These are phyloP conservation scores for Wakefieldia striispora DNA, from an alignment of 768 basidiomycete genomes.

Conservation along the genomic window DNA sequence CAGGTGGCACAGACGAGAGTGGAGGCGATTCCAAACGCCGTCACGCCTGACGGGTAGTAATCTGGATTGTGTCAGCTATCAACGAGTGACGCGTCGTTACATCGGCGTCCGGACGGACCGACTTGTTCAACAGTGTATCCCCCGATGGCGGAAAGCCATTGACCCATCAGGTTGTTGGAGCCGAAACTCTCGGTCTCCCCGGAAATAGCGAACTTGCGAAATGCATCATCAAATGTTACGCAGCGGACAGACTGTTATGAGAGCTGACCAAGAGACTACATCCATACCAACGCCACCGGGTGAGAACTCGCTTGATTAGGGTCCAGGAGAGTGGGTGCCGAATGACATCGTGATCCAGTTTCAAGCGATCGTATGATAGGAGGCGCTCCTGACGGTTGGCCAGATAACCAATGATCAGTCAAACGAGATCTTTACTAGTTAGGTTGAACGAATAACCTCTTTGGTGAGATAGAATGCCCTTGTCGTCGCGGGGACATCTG, in stretches of 20 bases:
- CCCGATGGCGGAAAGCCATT: conserved; percentile 62
- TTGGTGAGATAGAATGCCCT: conserved; percentile 60
- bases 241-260: not conserved
- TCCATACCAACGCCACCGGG: conserved; percentile 66
- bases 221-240: not conserved
- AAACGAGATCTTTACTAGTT: not conserved
- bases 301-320: conserved; percentile 46
- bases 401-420: not conserved
- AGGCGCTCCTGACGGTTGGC: conserved; percentile 46
- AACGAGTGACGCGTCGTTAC: not conserved
- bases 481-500: conserved; percentile 65
- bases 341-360: conserved; percentile 38
- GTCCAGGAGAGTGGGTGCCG: conserved; percentile 46
- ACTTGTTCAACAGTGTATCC: conserved; percentile 64
- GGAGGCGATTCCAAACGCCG: conserved; percentile 62
- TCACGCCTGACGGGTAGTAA: conserved; percentile 62
- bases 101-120: conserved; percentile 32
- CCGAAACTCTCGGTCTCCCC: conserved; percentile 69
- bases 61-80: conserved; percentile 29
- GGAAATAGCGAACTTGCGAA: conserved; percentile 55
- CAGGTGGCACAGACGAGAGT: conserved; percentile 60
- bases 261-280: conserved; percentile 57
- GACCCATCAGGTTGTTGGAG: conserved; percentile 71
- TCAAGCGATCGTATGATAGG: conserved; percentile 49
- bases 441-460: conserved; percentile 39